phyloP scores from a whole-genome alignment of 257 asterid species.

The Primulina tabacum region DNA sequence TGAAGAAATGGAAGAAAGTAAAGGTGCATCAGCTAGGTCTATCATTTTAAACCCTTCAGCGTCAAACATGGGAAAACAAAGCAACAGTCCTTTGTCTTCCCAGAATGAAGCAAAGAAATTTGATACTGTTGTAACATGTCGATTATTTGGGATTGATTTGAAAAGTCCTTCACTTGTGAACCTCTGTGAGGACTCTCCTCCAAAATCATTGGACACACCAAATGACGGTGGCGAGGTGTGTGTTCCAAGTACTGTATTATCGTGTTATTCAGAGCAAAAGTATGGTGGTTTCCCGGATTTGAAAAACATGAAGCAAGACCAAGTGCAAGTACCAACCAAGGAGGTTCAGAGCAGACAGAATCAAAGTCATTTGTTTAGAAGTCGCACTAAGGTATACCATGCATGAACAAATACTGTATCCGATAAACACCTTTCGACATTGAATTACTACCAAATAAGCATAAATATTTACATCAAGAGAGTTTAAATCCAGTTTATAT shows the following conservation, averaged over 20 bases:
- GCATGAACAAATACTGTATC: not conserved
- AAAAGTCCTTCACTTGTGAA: conserved; percentile 42
- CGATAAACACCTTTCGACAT: not conserved
- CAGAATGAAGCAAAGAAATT: conserved; percentile 43
- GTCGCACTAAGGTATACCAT: conserved; percentile 79
- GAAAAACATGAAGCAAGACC: conserved; percentile 45
- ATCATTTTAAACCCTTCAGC: conserved; percentile 39
- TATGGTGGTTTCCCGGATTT: conserved; percentile 58
- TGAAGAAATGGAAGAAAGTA: conserved; percentile 55
- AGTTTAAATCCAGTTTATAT: conserved; percentile 5
- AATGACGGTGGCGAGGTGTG: conserved; percentile 35
- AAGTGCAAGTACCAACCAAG: conserved; percentile 37
- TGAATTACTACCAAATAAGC: not conserved
- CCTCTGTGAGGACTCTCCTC: conserved; percentile 29
- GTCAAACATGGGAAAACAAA: conserved; percentile 31
- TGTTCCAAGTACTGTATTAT: conserved; percentile 34
- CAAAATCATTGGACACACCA: conserved; percentile 30
- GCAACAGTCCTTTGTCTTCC: conserved; percentile 30
- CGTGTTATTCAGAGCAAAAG: conserved; percentile 62
- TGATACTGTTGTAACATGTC: conserved; percentile 45
- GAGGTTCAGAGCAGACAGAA: conserved; percentile 62
- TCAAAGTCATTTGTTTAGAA: conserved; percentile 56
- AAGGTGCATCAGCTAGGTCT: conserved; percentile 59
- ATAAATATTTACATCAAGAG: not conserved
- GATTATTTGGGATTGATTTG: conserved; percentile 84